Percentiles rank a stretch among this genome's conserved stretches.
Conservation (phyloP, 2,329 filamentous ascomycete genomes). For the Penicillium frequentans region DNA sequence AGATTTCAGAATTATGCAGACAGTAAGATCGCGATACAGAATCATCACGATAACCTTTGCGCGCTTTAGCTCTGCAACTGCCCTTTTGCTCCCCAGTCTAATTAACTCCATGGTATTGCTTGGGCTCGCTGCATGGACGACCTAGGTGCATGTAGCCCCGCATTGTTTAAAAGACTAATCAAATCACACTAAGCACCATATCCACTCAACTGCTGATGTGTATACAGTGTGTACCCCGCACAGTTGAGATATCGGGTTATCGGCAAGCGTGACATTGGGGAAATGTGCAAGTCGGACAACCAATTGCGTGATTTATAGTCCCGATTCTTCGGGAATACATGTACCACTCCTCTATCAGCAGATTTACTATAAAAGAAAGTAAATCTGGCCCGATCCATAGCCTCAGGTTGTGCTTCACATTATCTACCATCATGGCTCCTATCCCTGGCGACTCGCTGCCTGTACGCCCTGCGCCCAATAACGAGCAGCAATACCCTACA, state of each 20-base stretch:
- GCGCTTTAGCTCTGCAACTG: background rate
- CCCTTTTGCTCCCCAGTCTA: background rate
- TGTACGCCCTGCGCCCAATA: slow-evolving; percentile 5
- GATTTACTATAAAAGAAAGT: background rate
- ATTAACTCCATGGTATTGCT: background rate
- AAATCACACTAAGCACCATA: background rate
- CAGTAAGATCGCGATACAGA: background rate
- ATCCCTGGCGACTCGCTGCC: slow-evolving; percentile 6
- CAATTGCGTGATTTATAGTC: slow-evolving; percentile 1
- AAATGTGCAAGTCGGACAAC: background rate
- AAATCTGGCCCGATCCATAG: background rate
- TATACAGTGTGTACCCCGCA: background rate
- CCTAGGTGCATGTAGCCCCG: background rate
- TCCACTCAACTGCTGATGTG: background rate
- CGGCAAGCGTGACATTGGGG: background rate
- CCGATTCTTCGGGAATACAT: background rate
- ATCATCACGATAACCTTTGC: background rate
- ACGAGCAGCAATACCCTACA: slow-evolving; percentile 13
- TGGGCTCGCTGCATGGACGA: background rate
- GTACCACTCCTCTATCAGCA: background rate
- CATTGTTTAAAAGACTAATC: background rate
- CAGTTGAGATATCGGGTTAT: background rate
- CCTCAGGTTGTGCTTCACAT: background rate
- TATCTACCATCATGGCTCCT: slow-evolving; percentile 9
- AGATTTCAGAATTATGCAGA: background rate